A percentile compares a stretch with the other conserved stretches of the same genome.
Conservation (phyloP, 768 basidiomycete species). For the Lactarius hatsudake region DNA sequence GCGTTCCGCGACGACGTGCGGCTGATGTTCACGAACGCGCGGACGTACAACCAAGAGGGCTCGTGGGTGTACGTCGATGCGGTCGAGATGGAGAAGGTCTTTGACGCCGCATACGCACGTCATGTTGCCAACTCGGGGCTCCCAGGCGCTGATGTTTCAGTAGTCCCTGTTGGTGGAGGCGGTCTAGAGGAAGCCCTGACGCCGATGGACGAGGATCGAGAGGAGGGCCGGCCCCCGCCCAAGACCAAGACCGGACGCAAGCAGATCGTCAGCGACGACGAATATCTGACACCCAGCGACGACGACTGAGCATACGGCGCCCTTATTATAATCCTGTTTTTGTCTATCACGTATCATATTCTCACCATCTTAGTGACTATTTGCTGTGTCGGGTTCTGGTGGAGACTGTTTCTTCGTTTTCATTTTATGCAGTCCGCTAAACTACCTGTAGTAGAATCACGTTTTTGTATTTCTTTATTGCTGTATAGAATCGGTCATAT, state of each 20-base stretch:
- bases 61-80: constrained; percentile 95
- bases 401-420: constrained; percentile 5
- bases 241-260: constrained; percentile 62
- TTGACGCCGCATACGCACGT: constrained; percentile 66
- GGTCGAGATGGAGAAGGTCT: constrained; percentile 90
- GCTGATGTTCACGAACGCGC: constrained; percentile 92
- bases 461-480: constrained; percentile 26
- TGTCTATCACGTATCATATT: constrained; percentile 2
- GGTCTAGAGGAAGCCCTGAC: constrained; percentile 68
- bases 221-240: constrained; percentile 64
- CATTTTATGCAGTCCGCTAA: constrained; percentile 4
- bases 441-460: constrained; percentile 25
- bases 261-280: constrained; percentile 71
- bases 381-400: background rate
- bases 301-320: constrained; percentile 47
- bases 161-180: constrained; percentile 45
- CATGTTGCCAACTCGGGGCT: constrained; percentile 65
- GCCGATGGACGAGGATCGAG: constrained; percentile 59
- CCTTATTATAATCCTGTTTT: constrained; percentile 2
- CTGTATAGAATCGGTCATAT: constrained; percentile 26
- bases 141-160: constrained; percentile 60
- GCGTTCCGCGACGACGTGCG: constrained; percentile 77
- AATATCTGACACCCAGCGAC: constrained; percentile 67
- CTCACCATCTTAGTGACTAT: background rate
- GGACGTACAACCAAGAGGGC: constrained; percentile 91